phyloP scores from a whole-genome alignment of 805 yeast species.

The Barnettozyma pratensis region DNA sequence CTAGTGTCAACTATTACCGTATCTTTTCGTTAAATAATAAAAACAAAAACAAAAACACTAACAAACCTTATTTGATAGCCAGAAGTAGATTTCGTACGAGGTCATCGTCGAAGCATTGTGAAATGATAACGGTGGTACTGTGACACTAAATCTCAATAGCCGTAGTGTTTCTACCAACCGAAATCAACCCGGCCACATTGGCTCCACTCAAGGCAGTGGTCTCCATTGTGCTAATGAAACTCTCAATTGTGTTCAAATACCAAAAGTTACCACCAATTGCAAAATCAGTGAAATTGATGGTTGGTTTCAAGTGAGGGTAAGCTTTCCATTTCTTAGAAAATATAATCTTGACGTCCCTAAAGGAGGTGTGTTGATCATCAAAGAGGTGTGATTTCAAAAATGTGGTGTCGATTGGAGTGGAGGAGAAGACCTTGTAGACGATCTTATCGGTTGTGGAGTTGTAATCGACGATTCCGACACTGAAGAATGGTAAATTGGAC shows the following conservation, averaged over 20 bases:
- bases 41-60: too few relatives aligned
- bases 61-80: too few relatives aligned
- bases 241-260: constrained; percentile 42
- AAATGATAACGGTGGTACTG: too few relatives aligned
- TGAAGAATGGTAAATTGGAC: constrained; percentile 26
- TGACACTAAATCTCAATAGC: constrained; percentile 15
- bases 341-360: constrained; percentile 20
- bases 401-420: constrained; percentile 15
- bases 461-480: constrained; percentile 29
- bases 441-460: constrained; percentile 25
- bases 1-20: too few relatives aligned
- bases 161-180: constrained; percentile 25
- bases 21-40: too few relatives aligned
- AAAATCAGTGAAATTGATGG: constrained; percentile 24
- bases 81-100: too few relatives aligned
- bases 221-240: constrained; percentile 47
- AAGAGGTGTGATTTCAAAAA: constrained; percentile 17
- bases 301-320: constrained; percentile 37
- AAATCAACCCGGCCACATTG: constrained; percentile 40
- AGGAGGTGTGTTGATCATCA: constrained; percentile 11
- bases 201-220: constrained; percentile 46
- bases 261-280: constrained; percentile 30
- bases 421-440: constrained; percentile 40
- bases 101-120: too few relatives aligned
- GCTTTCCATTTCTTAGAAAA: constrained; percentile 37